phyloP scores from a whole-genome alignment of 2,329 filamentous ascomycete species.

The Fusarium sp. region DNA sequence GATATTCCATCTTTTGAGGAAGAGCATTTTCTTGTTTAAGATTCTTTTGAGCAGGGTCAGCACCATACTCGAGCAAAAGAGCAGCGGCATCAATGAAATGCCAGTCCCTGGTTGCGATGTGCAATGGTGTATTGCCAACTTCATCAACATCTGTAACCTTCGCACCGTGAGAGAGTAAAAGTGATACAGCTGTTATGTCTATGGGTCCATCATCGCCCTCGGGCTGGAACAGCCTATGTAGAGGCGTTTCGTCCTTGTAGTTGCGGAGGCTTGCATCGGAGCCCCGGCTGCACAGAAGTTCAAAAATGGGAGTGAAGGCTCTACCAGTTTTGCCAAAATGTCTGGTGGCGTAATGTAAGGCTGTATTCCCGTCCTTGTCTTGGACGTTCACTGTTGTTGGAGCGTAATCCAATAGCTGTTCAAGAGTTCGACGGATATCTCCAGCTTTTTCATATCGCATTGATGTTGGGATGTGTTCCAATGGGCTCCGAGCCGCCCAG shows the following conservation, averaged over 20 bases:
- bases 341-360: not conserved
- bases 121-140: not conserved
- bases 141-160: not conserved
- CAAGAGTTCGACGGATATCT: not conserved
- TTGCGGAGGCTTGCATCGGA: not conserved
- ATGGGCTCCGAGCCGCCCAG: no score
- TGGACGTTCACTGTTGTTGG: not conserved
- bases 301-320: not conserved
- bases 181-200: not conserved
- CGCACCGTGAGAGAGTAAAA: not conserved
- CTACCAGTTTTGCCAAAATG: not conserved
- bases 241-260: not conserved
- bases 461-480: no score
- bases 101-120: not conserved
- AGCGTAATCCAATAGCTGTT: not conserved
- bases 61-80: not conserved
- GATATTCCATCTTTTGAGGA: not conserved
- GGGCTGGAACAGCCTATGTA: not conserved
- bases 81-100: not conserved
- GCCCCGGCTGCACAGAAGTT: not conserved
- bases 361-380: not conserved
- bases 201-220: not conserved
- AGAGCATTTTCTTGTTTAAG: not conserved
- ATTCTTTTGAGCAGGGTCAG: not conserved
- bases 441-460: not conserved